Conservation (phyloP, 2,329 filamentous ascomycete genomes). For the Boeremia lycopersici region DNA sequence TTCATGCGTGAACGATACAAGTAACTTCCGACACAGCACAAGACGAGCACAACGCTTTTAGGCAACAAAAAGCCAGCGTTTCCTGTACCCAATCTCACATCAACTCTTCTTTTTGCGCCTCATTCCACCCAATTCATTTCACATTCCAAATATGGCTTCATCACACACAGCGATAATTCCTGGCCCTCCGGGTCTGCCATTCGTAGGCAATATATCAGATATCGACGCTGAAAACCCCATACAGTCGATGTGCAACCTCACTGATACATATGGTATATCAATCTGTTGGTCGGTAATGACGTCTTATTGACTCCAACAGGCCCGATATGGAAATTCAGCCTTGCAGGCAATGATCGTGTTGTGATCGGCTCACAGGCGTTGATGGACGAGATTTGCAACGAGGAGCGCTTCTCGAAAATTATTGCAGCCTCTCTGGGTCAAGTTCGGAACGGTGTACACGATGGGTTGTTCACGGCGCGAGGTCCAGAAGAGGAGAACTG, state of each 20-base stretch:
- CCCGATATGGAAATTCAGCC: constrained; percentile 41
- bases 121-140: constrained; percentile 25
- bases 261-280: constrained; percentile 68
- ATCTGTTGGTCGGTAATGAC: background rate
- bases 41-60: background rate
- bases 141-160: constrained; percentile 14
- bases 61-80: background rate
- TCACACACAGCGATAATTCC: constrained; percentile 58
- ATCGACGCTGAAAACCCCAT: constrained; percentile 65
- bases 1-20: constrained; percentile 4
- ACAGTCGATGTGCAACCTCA: constrained; percentile 61
- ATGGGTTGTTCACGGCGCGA: constrained; percentile 51
- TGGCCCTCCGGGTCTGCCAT: constrained; percentile 66
- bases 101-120: background rate
- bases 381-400: constrained; percentile 50
- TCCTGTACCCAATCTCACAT: constrained; percentile 6
- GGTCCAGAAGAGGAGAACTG: constrained; percentile 49
- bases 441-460: constrained; percentile 46
- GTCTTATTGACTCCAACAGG: constrained; percentile 24
- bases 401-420: constrained; percentile 43
- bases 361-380: constrained; percentile 42
- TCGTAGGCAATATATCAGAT: constrained; percentile 70
- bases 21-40: constrained; percentile 8
- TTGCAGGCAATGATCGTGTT: constrained; percentile 35
- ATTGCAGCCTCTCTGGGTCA: constrained; percentile 37